Evolutionary conservation across 495 filamentous ascomycete genomes (phyloP).

Genomic region (Neohortaea acidophila): DNA sequence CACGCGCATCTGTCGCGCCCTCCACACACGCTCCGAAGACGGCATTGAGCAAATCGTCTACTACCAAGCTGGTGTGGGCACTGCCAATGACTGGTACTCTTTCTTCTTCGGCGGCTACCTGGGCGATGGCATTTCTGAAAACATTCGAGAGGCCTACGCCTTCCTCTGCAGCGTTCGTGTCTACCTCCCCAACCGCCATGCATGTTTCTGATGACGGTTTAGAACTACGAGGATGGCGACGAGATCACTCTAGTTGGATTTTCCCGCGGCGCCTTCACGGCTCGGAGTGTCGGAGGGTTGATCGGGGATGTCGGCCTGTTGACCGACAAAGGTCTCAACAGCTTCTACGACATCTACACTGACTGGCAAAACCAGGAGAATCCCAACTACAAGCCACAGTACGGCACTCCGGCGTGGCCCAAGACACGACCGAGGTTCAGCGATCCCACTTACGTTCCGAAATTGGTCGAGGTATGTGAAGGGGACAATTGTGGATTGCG

Average conservation of each 20-base stretch:
- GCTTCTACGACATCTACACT: slow-evolving; percentile 21
- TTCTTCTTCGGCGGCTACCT: slow-evolving; percentile 15
- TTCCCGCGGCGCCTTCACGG: no score
- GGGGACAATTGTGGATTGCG: no score
- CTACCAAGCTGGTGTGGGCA: slow-evolving; percentile 22
- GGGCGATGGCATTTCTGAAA: slow-evolving; percentile 17
- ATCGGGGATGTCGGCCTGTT: slow-evolving; percentile 28
- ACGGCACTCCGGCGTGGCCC: no score
- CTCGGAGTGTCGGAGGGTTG: slow-evolving; percentile 25
- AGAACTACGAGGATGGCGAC: slow-evolving; percentile 21
- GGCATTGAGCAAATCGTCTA: slow-evolving; percentile 24
- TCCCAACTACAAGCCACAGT: slow-evolving; percentile 14
- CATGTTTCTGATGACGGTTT: no score
- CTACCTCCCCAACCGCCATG: no score
- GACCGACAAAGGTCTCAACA: slow-evolving; percentile 11
- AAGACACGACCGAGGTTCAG: no score
- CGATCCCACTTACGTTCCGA: no score
- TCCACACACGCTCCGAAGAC: slow-evolving; percentile 22
- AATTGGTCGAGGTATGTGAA: no score
- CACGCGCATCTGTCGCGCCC: slow-evolving; percentile 27
- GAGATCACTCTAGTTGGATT: slow-evolving; percentile 29
- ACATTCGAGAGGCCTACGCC: slow-evolving; percentile 24
- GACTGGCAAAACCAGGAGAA: slow-evolving; percentile 21
- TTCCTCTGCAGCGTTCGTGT: slow-evolving; percentile 29
- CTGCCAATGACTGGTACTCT: neutral